Evolutionary conservation across 495 filamentous ascomycete genomes (phyloP).

Genomic region (Cercophora newfieldiana): DNA sequence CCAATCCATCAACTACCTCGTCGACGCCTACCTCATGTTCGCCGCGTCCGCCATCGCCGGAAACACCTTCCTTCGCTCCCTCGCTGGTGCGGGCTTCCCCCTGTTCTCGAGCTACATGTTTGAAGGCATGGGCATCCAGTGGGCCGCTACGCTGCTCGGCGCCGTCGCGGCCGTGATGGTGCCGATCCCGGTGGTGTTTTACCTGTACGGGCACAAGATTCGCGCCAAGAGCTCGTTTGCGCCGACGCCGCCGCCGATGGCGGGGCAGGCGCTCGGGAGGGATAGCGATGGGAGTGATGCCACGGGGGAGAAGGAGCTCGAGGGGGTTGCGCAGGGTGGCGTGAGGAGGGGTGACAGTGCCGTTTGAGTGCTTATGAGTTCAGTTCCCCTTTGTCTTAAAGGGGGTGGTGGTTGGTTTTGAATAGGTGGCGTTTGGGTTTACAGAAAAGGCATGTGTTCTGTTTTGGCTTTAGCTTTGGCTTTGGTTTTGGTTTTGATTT

Average conservation of each 20-base stretch:
- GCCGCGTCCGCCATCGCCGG: conserved; percentile 86
- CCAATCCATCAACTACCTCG: conserved; percentile 81
- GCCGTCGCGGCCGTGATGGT: conserved; percentile 67
- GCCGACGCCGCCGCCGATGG: conserved; percentile 44
- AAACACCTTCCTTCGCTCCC: conserved; percentile 83
- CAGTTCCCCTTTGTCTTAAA: neutral
- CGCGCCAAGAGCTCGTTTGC: conserved; percentile 68
- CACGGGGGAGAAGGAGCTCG: neutral
- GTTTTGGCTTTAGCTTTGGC: too few species aligned
- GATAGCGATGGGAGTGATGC: neutral
- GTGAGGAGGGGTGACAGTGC: neutral
- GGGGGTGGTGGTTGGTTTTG: too few species aligned
- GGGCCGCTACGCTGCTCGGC: conserved; percentile 75
- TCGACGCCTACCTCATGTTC: conserved; percentile 87
- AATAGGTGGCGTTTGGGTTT: neutral
- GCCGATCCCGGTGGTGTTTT: conserved; percentile 73
- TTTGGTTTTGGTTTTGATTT: neutral
- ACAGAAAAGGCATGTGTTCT: neutral
- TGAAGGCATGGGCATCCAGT: conserved; percentile 71
- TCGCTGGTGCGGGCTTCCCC: conserved; percentile 76
- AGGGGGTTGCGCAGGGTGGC: neutral
- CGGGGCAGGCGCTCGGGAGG: neutral
- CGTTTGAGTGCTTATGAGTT: neutral
- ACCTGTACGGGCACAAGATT: conserved; percentile 62
- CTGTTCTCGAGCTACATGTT: conserved; percentile 85